A percentile compares a stretch with the other conserved stretches of the same genome.
These are phyloP conservation scores for Lonicera japonica DNA, from an alignment of 129 eudicot species.

Conservation along the genomic window DNA sequence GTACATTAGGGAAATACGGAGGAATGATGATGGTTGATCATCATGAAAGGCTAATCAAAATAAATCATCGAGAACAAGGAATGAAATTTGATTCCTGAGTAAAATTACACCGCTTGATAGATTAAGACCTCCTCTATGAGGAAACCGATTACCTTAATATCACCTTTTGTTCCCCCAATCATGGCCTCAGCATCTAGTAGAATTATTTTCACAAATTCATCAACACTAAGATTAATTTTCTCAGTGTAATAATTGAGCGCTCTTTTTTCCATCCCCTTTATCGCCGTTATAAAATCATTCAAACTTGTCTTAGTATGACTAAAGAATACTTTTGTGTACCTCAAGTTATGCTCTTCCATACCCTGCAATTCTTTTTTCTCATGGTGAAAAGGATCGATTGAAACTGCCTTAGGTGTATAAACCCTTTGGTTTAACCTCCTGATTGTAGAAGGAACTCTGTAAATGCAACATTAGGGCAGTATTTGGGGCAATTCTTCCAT, in stretches of 20 bases:
- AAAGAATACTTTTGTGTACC: not conserved
- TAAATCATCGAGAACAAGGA: too few species aligned
- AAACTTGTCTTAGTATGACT: not conserved
- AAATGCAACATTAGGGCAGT: too few species aligned
- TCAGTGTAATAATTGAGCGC: slow-evolving; percentile 9
- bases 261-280: not conserved
- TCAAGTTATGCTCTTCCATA: slow-evolving; percentile 5
- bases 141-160: too few species aligned
- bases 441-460: not conserved
- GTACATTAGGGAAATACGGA: not conserved
- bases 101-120: not conserved
- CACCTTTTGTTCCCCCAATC: not conserved
- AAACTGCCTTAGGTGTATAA: slow-evolving; percentile 3
- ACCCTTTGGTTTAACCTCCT: not conserved
- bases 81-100: too few species aligned
- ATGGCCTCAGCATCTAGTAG: slow-evolving; percentile 13
- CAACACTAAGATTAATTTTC: not conserved
- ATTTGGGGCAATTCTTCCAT: too few species aligned
- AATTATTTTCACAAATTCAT: slow-evolving; percentile 13
- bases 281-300: not conserved
- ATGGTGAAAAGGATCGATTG: slow-evolving; percentile 16
- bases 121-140: not conserved
- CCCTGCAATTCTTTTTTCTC: too few species aligned
- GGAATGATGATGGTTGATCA: too few species aligned
- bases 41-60: not conserved